A percentile compares a stretch with the other conserved stretches of the same genome.
phyloP scores from a whole-genome alignment of 768 basidiomycete genomes.

The Suillus cothurnatus region DNA sequence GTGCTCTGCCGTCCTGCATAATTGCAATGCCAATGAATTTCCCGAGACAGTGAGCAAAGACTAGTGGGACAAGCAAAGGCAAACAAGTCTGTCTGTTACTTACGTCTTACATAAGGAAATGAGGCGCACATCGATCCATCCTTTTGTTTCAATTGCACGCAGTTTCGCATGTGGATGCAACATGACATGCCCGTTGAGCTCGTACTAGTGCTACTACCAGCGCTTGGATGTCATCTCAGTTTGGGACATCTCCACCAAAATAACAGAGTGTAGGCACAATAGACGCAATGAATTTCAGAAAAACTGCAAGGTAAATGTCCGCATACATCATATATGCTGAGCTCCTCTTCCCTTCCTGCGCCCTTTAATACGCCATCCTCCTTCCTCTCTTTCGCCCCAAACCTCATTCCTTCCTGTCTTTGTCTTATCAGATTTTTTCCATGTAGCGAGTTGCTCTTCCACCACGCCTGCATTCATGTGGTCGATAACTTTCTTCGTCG shows the following conservation, averaged over 20 bases:
- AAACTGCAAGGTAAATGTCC: constrained; percentile 96
- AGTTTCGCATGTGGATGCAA: background rate
- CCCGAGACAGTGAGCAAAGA: background rate
- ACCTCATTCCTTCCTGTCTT: constrained; percentile 72
- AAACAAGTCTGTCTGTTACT: background rate
- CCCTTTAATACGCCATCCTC: constrained; percentile 44
- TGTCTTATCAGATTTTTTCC: constrained; percentile 46
- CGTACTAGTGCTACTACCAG: background rate
- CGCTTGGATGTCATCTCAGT: background rate
- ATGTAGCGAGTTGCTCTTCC: constrained; percentile 78
- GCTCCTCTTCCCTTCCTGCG: constrained; percentile 62
- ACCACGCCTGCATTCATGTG: constrained; percentile 91
- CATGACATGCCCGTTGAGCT: too few species aligned
- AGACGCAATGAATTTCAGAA: constrained; percentile 98
- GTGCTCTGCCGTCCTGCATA: constrained; percentile 84
- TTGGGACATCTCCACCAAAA: background rate
- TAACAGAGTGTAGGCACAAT: constrained; percentile 81
- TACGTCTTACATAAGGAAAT: background rate
- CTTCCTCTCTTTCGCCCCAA: constrained; percentile 73
- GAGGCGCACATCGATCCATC: too few species aligned
- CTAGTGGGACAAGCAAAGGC: background rate
- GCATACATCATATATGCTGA: constrained; percentile 84
- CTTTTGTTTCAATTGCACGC: too few species aligned
- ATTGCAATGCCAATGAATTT: background rate
- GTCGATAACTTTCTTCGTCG: constrained; percentile 99